phyloP scores from a whole-genome alignment of 2,329 filamentous ascomycete species.

The Cyclaneusma minus region DNA sequence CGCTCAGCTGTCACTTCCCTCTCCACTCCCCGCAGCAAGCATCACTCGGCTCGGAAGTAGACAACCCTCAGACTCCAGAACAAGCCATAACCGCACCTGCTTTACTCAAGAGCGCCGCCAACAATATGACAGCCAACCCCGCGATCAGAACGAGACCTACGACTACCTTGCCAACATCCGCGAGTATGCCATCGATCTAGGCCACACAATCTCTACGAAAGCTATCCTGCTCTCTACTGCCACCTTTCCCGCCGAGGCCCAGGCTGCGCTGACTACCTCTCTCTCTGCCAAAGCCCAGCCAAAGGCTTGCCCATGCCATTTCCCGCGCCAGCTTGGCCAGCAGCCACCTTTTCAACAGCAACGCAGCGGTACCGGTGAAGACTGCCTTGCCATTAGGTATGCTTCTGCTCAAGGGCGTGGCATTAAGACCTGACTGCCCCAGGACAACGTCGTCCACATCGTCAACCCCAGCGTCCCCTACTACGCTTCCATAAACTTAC shows the following conservation, averaged over 20 bases:
- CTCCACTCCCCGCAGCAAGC: neutral
- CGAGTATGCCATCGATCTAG: constrained; percentile 92
- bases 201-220: constrained; percentile 91
- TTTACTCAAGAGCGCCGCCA: constrained; percentile 4
- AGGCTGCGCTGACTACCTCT: constrained; percentile 82
- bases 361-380: constrained; percentile 58
- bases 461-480: too few species aligned
- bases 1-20: too few species aligned
- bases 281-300: constrained; percentile 74
- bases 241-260: constrained; percentile 75
- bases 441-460: too few species aligned
- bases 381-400: constrained; percentile 73
- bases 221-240: constrained; percentile 79
- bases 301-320: constrained; percentile 90
- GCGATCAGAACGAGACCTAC: constrained; percentile 36
- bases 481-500: too few species aligned
- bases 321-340: constrained; percentile 71
- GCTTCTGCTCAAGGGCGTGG: constrained; percentile 80
- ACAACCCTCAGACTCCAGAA: neutral
- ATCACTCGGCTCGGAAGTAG: too few species aligned
- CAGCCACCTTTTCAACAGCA: constrained; percentile 69
- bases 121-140: constrained; percentile 1
- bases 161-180: constrained; percentile 97
- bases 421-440: constrained; percentile 74
- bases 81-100: neutral